phyloP scores from a whole-genome alignment of 164 flowering plant genomes.

The Annona squamosa region DNA sequence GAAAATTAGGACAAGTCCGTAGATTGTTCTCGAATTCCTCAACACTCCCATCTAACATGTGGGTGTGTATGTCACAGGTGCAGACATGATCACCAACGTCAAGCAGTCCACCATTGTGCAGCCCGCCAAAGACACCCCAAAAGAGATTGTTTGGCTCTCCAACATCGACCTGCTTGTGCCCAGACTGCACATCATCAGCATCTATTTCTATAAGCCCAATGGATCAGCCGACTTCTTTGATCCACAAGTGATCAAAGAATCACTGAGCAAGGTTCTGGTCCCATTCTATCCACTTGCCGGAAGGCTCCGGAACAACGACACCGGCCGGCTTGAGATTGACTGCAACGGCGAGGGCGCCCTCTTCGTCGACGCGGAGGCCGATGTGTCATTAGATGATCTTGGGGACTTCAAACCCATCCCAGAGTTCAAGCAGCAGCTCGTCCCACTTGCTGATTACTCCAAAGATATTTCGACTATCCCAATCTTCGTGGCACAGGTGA shows the following conservation, averaged over 20 bases:
- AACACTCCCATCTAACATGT: background rate
- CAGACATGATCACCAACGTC: conserved; percentile 2
- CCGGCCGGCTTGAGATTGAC: conserved; percentile 12
- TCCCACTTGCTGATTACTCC: conserved; percentile 5
- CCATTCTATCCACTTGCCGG: conserved; percentile 14
- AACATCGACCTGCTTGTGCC: conserved; percentile 10
- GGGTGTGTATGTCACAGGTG: background rate
- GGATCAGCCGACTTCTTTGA: conserved; percentile 8
- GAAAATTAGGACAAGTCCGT: background rate
- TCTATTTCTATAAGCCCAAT: conserved; percentile 11
- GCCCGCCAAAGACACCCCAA: background rate
- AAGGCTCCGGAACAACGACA: background rate
- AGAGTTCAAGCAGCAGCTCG: background rate
- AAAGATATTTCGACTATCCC: conserved; percentile 1
- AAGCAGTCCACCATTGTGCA: conserved; percentile 4
- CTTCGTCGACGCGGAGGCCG: conserved; percentile 2
- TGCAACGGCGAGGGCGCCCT: conserved; percentile 13
- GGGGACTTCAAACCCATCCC: conserved; percentile 5
- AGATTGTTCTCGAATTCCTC: background rate
- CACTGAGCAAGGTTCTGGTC: conserved; percentile 13
- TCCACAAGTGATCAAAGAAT: background rate
- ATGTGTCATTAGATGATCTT: background rate
- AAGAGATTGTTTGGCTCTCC: background rate
- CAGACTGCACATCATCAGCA: conserved; percentile 3
- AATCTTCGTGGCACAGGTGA: conserved; percentile 5